Base-by-base conservation (phyloP, 2,329 filamentous ascomycete species). In the Podosphaera fusca region DNA sequence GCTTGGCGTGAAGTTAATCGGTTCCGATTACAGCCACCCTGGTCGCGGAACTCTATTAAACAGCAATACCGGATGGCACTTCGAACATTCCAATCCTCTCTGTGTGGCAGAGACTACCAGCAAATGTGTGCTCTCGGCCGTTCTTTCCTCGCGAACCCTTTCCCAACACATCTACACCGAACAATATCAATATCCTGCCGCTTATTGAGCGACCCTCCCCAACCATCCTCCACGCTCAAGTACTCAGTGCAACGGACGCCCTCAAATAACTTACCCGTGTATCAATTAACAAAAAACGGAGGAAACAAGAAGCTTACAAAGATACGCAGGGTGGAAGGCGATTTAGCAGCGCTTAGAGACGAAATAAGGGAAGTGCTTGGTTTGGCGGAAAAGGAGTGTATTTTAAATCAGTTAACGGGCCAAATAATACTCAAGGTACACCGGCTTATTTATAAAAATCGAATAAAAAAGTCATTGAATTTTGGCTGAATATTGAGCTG, bases 311-410 rank as follows among this genome's bases (percentile, higher is more conserved):
- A 81, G 64, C 70, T 85, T 64, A 94, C 90, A 4, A 70, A 79
- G 58, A 71, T 98, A 57, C 84, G 87, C 68, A 88, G 85, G 70
- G 76, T 90, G 55, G 80, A 87, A 58, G 92, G 92, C 14, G 77
- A 94, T 67, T 65, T 80, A 55, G 69, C 72, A 36, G 76, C 73
- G 2, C 67, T 96, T 61, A 74, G 78, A 60, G 69, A 75, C 40
- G 83, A 88, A 63, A 67, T 96, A 58, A 71, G 74, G 42, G 66
- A 70, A 29, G 75, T 74, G 9, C 68, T 95, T 59, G 70, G 73
- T 1, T 65, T 90, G 47, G 69, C 75, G 31, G 66, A 64, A 42
- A 66, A 74, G 55, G 72, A 76, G 12, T 71, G 80, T 5, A 72
- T 82, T 47, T 71, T 67, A 14, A 65, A 67, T 58, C 62, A 63